phyloP scores from a whole-genome alignment of 768 basidiomycete species.

The Exsudoporus frostii region DNA sequence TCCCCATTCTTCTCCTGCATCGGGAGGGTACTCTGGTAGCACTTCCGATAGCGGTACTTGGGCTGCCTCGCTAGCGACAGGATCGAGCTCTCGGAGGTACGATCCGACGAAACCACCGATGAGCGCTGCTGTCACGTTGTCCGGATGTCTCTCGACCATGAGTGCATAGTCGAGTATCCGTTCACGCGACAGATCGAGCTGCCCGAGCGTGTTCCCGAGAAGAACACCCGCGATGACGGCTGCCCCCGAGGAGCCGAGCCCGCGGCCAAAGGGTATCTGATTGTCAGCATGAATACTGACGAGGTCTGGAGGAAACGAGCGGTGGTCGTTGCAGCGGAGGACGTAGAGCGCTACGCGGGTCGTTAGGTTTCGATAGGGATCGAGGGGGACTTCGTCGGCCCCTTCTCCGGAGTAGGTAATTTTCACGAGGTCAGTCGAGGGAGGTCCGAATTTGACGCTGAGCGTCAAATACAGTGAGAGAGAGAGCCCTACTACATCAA shows the following conservation, averaged over 20 bases:
- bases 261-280: slow-evolving; percentile 96
- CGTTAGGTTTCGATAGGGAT: slow-evolving; percentile 94
- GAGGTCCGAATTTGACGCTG: slow-evolving; percentile 47
- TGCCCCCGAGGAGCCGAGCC: slow-evolving; percentile 95
- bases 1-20: slow-evolving; percentile 93
- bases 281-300: slow-evolving; percentile 72
- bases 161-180: slow-evolving; percentile 93
- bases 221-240: slow-evolving; percentile 98
- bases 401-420: slow-evolving; percentile 88
- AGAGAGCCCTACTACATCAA: slow-evolving; percentile 98
- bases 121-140: slow-evolving; percentile 97
- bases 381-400: slow-evolving; percentile 84
- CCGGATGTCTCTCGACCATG: slow-evolving; percentile 99
- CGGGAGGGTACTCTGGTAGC: slow-evolving; percentile 90
- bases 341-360: slow-evolving; percentile 98
- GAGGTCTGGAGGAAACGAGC: slow-evolving; percentile 73
- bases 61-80: slow-evolving; percentile 74
- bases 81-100: slow-evolving; percentile 88
- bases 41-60: slow-evolving; percentile 95
- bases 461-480: slow-evolving; percentile 83
- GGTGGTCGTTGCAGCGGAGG: slow-evolving; percentile 80
- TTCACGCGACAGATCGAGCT: slow-evolving; percentile 60
- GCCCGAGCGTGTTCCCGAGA: slow-evolving; percentile 79
- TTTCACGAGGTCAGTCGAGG: slow-evolving; percentile 48
- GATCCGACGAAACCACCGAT: slow-evolving; percentile 97